These are phyloP conservation scores for Colletotrichum musae DNA, from an alignment of 2,329 filamentous ascomycete species.

Conservation along the genomic window DNA sequence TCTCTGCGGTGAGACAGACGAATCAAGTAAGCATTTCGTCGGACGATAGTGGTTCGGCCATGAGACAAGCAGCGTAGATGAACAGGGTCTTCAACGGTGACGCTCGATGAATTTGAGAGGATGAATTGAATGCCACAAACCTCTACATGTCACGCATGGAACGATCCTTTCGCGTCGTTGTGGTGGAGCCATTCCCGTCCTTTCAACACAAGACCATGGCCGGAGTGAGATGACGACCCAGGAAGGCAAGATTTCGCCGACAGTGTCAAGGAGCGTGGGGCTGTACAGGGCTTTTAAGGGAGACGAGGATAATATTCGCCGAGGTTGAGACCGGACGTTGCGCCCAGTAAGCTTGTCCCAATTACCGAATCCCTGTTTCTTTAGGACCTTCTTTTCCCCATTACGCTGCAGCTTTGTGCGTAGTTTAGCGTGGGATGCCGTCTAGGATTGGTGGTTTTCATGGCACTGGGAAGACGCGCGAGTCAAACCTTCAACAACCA, in stretches of 20 bases:
- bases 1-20: conserved; percentile 1
- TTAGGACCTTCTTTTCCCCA: neutral
- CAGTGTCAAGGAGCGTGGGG: neutral
- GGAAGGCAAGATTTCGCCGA: conserved; percentile 26
- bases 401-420: no score
- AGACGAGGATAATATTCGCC: conserved; percentile 12
- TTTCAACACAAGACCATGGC: conserved; percentile 11
- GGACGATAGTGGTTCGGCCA: neutral
- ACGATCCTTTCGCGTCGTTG: conserved; percentile 23
- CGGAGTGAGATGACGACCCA: conserved; percentile 5
- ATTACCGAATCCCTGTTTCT: conserved; percentile 2
- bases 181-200: conserved; percentile 27
- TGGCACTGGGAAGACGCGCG: no score
- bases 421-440: no score
- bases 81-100: no score
- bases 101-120: no score
- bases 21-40: conserved; percentile 7
- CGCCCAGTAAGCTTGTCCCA: neutral
- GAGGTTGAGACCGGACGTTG: neutral
- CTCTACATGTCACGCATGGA: conserved; percentile 25
- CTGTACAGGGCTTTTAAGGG: conserved; percentile 2
- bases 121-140: neutral
- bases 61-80: neutral
- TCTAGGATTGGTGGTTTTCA: no score
- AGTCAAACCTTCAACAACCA: no score